These are phyloP conservation scores for Cinnamomum chago DNA, from an alignment of 164 flowering plant genomes.

Conservation along the genomic window DNA sequence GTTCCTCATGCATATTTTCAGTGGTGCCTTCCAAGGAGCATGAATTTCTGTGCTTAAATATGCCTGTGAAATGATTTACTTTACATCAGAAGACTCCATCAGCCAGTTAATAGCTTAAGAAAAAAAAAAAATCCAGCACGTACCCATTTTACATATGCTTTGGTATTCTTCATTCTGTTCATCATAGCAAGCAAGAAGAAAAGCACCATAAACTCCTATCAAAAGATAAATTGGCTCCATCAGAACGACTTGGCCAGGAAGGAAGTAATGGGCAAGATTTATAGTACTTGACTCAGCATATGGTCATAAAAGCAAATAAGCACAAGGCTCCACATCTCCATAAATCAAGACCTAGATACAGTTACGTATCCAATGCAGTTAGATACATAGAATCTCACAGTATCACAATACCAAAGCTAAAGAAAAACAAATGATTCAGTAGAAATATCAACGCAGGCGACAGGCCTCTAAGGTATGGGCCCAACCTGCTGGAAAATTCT, in stretches of 20 bases:
- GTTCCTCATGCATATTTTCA: constrained; percentile 81
- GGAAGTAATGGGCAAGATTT: not conserved
- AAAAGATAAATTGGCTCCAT: not conserved
- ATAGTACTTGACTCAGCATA: no score
- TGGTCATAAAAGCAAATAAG: no score
- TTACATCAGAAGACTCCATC: not conserved
- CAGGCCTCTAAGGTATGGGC: no score
- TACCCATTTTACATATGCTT: constrained; percentile 96
- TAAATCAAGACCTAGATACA: no score
- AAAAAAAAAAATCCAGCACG: constrained; percentile 1
- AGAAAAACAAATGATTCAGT: no score
- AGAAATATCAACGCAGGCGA: no score
- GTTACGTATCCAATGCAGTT: no score
- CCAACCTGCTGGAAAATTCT: no score
- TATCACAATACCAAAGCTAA: no score
- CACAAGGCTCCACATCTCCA: no score
- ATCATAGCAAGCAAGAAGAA: constrained; percentile 97
- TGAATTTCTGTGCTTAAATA: not conserved
- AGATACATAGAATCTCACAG: no score
- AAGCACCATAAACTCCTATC: constrained; percentile 92
- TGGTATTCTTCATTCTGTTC: constrained; percentile 79
- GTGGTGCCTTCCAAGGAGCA: constrained; percentile 63
- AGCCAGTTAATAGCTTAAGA: not conserved
- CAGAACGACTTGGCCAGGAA: not conserved
- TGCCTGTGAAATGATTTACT: not conserved